Conservation (phyloP, 768 basidiomycete species). For the Coprinopsis cinerea region DNA sequence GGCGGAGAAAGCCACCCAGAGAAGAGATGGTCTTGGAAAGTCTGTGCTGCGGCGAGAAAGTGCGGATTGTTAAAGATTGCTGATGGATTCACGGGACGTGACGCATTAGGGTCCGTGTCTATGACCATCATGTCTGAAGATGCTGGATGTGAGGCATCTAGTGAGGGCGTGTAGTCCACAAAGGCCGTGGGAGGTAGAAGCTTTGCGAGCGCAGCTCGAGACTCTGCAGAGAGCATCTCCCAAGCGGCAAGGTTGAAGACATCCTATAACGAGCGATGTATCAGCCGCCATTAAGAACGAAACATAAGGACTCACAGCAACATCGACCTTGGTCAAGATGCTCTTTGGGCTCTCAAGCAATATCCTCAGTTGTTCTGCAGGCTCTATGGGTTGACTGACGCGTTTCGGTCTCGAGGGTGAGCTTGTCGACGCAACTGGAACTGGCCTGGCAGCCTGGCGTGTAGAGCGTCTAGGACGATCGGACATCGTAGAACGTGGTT, state of each 20-base stretch:
- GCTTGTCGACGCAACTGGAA: constrained; percentile 11
- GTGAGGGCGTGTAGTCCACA: constrained; percentile 21
- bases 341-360: constrained; percentile 45
- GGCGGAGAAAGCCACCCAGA: constrained; percentile 43
- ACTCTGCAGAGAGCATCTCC: constrained; percentile 38
- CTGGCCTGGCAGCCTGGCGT: constrained; percentile 14
- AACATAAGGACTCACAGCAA: constrained; percentile 36
- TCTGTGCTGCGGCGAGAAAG: constrained; percentile 47
- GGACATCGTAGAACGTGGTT: constrained; percentile 13
- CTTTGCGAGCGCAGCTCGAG: constrained; percentile 27
- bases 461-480: constrained; percentile 27
- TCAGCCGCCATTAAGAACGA: not conserved
- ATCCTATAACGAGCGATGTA: constrained; percentile 27
- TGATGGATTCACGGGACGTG: constrained; percentile 23
- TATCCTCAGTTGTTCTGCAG: constrained; percentile 27
- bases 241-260: constrained; percentile 42
- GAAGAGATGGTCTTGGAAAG: constrained; percentile 57
- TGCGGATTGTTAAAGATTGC: constrained; percentile 45
- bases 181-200: constrained; percentile 47
- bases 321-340: constrained; percentile 40
- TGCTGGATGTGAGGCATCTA: constrained; percentile 36
- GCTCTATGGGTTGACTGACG: constrained; percentile 22
- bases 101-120: constrained; percentile 1
- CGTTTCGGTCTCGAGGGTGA: constrained; percentile 18
- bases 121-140: constrained; percentile 13